phyloP scores from a whole-genome alignment of 768 basidiomycete genomes.

The Lyophyllum atratum region DNA sequence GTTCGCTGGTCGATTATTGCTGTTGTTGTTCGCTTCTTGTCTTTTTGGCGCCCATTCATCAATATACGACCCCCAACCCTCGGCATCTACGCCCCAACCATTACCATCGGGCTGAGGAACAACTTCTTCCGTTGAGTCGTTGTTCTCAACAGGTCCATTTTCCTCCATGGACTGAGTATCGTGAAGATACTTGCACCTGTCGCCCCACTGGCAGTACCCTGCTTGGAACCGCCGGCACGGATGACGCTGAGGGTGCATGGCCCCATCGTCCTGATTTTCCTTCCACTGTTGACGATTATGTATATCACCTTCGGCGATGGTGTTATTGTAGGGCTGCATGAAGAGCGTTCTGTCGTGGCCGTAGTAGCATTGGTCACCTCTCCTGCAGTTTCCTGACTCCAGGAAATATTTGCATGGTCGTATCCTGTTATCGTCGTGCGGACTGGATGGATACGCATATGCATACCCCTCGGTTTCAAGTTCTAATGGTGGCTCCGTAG shows the following conservation, averaged over 20 bases:
- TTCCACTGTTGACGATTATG: not conserved
- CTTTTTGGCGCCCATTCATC: conserved; percentile 1
- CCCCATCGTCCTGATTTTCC: not conserved
- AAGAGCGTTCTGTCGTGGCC: conserved; percentile 6
- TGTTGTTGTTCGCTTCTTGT: not conserved
- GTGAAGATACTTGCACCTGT: conserved; percentile 8
- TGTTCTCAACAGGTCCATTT: not conserved
- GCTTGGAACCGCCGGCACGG: conserved; percentile 3
- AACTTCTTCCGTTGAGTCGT: conserved; percentile 7
- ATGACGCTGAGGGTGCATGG: not conserved
- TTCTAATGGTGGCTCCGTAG: not conserved
- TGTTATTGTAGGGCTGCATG: not conserved
- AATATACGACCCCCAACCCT: conserved; percentile 8
- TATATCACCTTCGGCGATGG: not conserved
- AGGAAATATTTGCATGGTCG: conserved; percentile 25
- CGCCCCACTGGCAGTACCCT: conserved; percentile 6
- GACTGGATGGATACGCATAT: not conserved
- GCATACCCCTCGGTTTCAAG: not conserved
- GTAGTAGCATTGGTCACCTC: conserved; percentile 11
- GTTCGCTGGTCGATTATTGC: not conserved
- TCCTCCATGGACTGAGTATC: not conserved
- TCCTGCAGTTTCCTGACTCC: conserved; percentile 13
- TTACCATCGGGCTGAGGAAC: conserved; percentile 4
- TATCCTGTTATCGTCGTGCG: not conserved
- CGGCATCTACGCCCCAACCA: conserved; percentile 12